Percentiles rank a stretch among this genome's conserved stretches.
phyloP scores from a whole-genome alignment of 345 rosid genomes.

The Linum trigynum region DNA sequence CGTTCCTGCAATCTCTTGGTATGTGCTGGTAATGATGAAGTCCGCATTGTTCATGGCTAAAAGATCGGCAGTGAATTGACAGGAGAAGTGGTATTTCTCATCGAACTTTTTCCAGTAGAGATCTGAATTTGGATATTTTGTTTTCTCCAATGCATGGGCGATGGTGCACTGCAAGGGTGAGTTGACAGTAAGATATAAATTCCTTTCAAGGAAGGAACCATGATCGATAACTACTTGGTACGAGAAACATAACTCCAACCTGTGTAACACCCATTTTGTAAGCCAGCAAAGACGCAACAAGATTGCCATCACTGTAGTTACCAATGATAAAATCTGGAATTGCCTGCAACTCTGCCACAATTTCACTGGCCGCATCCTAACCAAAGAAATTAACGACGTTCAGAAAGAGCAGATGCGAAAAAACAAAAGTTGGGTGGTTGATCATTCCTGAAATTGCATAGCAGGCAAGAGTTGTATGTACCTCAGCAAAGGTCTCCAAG shows the following conservation, averaged over 20 bases:
- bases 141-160: conserved; percentile 98
- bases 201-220: neutral
- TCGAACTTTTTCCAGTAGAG: conserved; percentile 94
- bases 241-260: conserved; percentile 23
- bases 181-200: conserved; percentile 2
- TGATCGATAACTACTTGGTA: conserved; percentile 1
- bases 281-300: conserved; percentile 88
- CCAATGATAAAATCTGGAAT: conserved; percentile 90
- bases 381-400: neutral
- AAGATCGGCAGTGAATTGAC: conserved; percentile 94
- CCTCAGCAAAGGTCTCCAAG: conserved; percentile 83
- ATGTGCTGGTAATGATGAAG: conserved; percentile 95
- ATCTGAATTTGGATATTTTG: conserved; percentile 98
- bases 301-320: conserved; percentile 98
- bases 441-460: neutral
- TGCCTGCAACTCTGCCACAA: conserved; percentile 74
- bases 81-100: conserved; percentile 89
- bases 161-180: conserved; percentile 71
- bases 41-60: conserved; percentile 97
- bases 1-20: conserved; percentile 99
- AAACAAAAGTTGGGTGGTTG: neutral
- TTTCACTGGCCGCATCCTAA: conserved; percentile 90
- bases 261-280: conserved; percentile 90
- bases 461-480: conserved; percentile 16
- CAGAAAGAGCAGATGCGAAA: neutral